A percentile compares a stretch with the other conserved stretches of the same genome.
Conservation (phyloP, 2,329 filamentous ascomycete genomes). For the Xylariaceae sp. region DNA sequence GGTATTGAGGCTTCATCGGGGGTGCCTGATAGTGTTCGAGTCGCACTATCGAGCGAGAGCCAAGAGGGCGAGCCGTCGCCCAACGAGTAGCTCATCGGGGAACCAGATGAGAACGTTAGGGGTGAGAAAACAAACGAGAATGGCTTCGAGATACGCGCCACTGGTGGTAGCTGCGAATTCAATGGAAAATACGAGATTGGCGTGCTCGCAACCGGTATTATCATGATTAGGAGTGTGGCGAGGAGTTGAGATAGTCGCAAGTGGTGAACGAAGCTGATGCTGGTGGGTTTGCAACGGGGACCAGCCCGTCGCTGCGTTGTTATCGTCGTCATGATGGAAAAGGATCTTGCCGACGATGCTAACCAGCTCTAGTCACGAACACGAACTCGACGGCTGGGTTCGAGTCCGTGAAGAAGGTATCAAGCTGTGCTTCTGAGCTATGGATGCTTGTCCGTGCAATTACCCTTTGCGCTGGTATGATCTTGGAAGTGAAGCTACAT, state of each 20-base stretch:
- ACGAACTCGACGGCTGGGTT: background rate
- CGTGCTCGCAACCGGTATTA: conserved; percentile 31
- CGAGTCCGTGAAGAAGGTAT: background rate
- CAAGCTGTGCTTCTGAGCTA: background rate
- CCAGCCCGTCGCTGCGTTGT: conserved; percentile 8
- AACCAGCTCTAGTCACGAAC: conserved; percentile 4
- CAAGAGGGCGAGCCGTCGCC: conserved; percentile 58
- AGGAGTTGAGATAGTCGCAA: conserved; percentile 1
- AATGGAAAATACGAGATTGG: conserved; percentile 61
- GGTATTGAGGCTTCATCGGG: conserved; percentile 42
- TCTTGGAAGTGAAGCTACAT: background rate
- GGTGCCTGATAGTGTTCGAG: conserved; percentile 64
- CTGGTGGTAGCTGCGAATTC: conserved; percentile 77
- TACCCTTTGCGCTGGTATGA: background rate
- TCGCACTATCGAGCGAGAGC: conserved; percentile 64
- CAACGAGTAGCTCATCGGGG: conserved; percentile 61
- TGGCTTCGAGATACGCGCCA: conserved; percentile 61
- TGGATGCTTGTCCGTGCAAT: background rate
- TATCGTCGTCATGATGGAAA: conserved; percentile 9
- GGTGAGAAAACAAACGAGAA: conserved; percentile 69
- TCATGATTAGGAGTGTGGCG: conserved; percentile 23
- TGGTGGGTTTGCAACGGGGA: conserved; percentile 6
- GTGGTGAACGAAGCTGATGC: background rate
- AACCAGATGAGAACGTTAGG: conserved; percentile 64
- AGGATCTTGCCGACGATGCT: background rate